A percentile compares a stretch with the other conserved stretches of the same genome.
phyloP scores from a whole-genome alignment of 208 protist species.

The Trypanosoma brucei region DNA sequence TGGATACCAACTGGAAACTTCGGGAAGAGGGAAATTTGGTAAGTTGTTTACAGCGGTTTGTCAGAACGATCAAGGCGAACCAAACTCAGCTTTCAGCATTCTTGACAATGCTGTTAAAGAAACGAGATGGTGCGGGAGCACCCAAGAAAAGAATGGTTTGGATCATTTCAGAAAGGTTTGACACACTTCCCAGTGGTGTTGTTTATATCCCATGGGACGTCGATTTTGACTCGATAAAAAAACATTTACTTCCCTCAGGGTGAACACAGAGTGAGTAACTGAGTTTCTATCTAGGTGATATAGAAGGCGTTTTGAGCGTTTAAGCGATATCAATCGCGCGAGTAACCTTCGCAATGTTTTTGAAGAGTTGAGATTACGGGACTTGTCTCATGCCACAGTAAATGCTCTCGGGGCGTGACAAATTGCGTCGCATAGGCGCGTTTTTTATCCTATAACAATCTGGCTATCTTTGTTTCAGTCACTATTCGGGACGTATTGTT shows the following conservation, averaged over 20 bases:
- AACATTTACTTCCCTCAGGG: slow-evolving; percentile 34
- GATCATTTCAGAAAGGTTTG: slow-evolving; percentile 71
- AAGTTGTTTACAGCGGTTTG: slow-evolving; percentile 50
- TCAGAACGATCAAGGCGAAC: slow-evolving; percentile 57
- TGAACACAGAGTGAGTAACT: slow-evolving; percentile 6
- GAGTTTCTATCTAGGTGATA: neutral
- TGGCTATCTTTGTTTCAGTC: too few species aligned
- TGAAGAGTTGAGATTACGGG: too few species aligned
- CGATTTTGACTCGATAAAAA: slow-evolving; percentile 75
- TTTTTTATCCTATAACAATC: too few species aligned
- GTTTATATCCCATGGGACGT: slow-evolving; percentile 79
- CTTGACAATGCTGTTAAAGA: slow-evolving; percentile 33
- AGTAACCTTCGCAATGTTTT: too few species aligned
- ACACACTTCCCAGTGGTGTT: slow-evolving; percentile 76
- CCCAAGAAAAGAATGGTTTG: slow-evolving; percentile 67
- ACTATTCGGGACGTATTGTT: too few species aligned
- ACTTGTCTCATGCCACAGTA: too few species aligned
- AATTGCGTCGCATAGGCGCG: too few species aligned
- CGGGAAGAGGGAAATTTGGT: slow-evolving; percentile 63
- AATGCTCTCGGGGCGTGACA: too few species aligned
- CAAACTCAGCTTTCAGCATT: slow-evolving; percentile 51
- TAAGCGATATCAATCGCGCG: too few species aligned
- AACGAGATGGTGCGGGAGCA: slow-evolving; percentile 17
- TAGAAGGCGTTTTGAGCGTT: too few species aligned
- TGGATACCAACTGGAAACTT: slow-evolving; percentile 77